A percentile compares a stretch with the other conserved stretches of the same genome.
These are phyloP conservation scores for Daldinia loculata DNA, from an alignment of 495 filamentous ascomycete species.

Conservation along the genomic window DNA sequence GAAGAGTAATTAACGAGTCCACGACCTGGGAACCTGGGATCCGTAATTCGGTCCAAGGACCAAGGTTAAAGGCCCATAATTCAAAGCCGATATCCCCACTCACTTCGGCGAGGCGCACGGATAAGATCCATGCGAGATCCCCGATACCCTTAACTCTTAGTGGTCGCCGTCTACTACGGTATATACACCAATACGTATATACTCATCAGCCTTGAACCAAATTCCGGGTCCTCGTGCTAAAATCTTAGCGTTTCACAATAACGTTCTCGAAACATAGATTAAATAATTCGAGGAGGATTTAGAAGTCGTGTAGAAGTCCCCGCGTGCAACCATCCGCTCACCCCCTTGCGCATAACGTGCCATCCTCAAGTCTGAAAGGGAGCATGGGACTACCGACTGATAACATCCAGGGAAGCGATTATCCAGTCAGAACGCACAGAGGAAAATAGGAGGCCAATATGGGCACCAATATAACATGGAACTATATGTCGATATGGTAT, in stretches of 20 bases:
- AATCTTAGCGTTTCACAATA: slow-evolving; percentile 31
- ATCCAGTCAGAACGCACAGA: slow-evolving; percentile 18
- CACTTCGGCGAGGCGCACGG: slow-evolving; percentile 40
- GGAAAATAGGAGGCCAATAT: slow-evolving; percentile 14
- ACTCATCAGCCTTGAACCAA: slow-evolving; percentile 28
- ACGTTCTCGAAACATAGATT: slow-evolving; percentile 36
- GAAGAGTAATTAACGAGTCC: background rate
- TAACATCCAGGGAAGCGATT: background rate
- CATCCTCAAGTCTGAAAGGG: slow-evolving; percentile 22
- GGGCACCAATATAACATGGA: slow-evolving; percentile 21
- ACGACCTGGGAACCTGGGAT: background rate
- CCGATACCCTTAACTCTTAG: slow-evolving; percentile 21
- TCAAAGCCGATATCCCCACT: slow-evolving; percentile 23
- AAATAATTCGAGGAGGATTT: slow-evolving; percentile 34
- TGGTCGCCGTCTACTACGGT: slow-evolving; percentile 28
- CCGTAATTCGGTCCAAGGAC: slow-evolving; percentile 20
- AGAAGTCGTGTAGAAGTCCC: slow-evolving; percentile 31
- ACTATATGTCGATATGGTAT: slow-evolving; percentile 2
- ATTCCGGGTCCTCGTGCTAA: slow-evolving; percentile 11
- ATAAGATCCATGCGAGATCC: slow-evolving; percentile 37
- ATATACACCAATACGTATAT: background rate
- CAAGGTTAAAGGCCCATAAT: slow-evolving; percentile 28
- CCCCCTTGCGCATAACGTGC: slow-evolving; percentile 21
- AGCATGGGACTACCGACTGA: slow-evolving; percentile 9
- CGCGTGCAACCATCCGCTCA: slow-evolving; percentile 22